These are phyloP conservation scores for Spencermartinsiella europaea DNA, from an alignment of 805 yeast species.

Conservation along the genomic window DNA sequence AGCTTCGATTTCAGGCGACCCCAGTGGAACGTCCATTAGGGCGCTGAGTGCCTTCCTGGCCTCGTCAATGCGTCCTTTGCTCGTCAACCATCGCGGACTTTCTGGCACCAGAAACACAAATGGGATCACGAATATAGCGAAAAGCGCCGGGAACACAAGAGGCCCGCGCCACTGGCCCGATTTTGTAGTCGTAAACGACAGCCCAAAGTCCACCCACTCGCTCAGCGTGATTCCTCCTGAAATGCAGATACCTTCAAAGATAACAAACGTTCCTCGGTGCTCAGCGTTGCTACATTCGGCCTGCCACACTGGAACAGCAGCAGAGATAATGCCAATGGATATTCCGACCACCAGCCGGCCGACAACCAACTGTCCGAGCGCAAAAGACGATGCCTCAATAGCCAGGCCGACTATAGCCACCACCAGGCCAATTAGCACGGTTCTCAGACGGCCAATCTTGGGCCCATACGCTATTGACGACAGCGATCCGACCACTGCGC, in stretches of 20 bases:
- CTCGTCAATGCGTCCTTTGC: slow-evolving; percentile 9
- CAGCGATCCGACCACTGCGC: slow-evolving; percentile 64
- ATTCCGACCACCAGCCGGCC: slow-evolving; percentile 66
- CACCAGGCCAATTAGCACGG: slow-evolving; percentile 10
- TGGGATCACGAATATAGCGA: not conserved
- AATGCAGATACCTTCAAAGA: slow-evolving; percentile 59
- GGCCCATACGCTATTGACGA: slow-evolving; percentile 54
- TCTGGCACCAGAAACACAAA: slow-evolving; percentile 16
- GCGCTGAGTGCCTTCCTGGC: slow-evolving; percentile 8
- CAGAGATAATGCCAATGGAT: slow-evolving; percentile 68
- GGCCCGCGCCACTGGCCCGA: slow-evolving; percentile 66
- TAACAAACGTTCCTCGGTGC: slow-evolving; percentile 57
- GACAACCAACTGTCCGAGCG: slow-evolving; percentile 58
- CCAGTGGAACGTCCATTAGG: slow-evolving; percentile 10
- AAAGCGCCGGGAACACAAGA: slow-evolving; percentile 35
- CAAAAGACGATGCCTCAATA: slow-evolving; percentile 49
- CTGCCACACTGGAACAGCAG: slow-evolving; percentile 68
- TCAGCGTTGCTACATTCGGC: slow-evolving; percentile 61
- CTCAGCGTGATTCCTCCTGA: slow-evolving; percentile 66
- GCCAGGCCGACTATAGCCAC: slow-evolving; percentile 50
- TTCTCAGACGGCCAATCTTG: slow-evolving; percentile 43
- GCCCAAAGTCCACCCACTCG: slow-evolving; percentile 64
- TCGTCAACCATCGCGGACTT: slow-evolving; percentile 16
- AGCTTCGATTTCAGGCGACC: not conserved
- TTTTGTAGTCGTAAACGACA: slow-evolving; percentile 53